phyloP scores from a whole-genome alignment of 169 alveolate genomes.

The Ichthyophthirius multifiliis region DNA sequence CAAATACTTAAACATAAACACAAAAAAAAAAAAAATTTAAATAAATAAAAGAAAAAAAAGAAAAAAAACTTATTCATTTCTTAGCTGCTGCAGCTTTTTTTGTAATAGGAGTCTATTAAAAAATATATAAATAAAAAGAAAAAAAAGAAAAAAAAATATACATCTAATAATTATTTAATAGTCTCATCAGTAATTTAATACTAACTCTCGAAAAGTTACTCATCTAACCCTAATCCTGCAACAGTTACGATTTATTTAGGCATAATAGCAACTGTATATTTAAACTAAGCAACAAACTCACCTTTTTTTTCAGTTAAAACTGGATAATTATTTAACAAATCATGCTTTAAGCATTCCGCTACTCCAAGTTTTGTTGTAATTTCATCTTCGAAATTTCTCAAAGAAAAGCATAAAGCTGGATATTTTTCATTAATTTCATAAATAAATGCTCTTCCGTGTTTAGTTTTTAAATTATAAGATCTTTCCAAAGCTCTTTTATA shows the following conservation, averaged over 20 bases:
- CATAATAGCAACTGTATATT: slow-evolving; percentile 88
- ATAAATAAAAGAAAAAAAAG: too few relatives aligned
- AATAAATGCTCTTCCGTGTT: slow-evolving; percentile 93
- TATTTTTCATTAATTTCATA: slow-evolving; percentile 88
- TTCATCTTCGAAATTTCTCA: slow-evolving; percentile 82
- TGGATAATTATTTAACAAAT: slow-evolving; percentile 92
- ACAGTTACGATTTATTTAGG: slow-evolving; percentile 81
- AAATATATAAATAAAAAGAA: too few relatives aligned
- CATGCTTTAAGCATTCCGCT: slow-evolving; percentile 95
- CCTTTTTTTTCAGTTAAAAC: slow-evolving; percentile 90
- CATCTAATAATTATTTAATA: slow-evolving; percentile 14
- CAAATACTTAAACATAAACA: too few relatives aligned
- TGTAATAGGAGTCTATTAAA: too few relatives aligned
- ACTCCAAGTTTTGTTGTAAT: slow-evolving; percentile 91
- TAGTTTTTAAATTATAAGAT: slow-evolving; percentile 92
- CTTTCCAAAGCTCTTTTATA: slow-evolving; percentile 94
- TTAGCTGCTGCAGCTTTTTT: too few relatives aligned
- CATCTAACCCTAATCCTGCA: slow-evolving; percentile 63
- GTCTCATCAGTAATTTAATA: slow-evolving; percentile 51
- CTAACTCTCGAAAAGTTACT: slow-evolving; percentile 51
- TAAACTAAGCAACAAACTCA: slow-evolving; percentile 93
- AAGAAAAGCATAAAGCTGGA: slow-evolving; percentile 87
- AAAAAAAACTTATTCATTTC: too few relatives aligned
- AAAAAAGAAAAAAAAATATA: too few relatives aligned
- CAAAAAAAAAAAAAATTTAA: too few relatives aligned